Evolutionary conservation across 2,329 filamentous ascomycete species (phyloP).

Genomic region (Exophiala sp.): DNA sequence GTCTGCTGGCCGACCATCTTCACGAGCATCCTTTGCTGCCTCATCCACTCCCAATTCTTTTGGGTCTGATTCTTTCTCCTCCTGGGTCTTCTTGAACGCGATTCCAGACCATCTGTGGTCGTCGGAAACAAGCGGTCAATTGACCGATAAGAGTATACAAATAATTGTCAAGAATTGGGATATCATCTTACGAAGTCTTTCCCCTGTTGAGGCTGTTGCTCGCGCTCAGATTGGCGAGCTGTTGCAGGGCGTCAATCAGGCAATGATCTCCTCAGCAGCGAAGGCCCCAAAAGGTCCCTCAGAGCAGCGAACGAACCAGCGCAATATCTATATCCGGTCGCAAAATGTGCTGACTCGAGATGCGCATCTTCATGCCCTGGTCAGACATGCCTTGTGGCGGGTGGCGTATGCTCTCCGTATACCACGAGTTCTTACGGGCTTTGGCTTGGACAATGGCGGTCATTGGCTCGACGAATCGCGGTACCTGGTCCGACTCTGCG

Average conservation of each 20-base stretch:
- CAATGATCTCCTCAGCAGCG: constrained; percentile 30
- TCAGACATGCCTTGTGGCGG: constrained; percentile 47
- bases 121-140: constrained; percentile 10
- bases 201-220: constrained; percentile 51
- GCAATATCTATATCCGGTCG: constrained; percentile 46
- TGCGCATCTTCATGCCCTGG: constrained; percentile 41
- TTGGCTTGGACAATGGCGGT: constrained; percentile 50
- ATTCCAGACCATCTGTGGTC: constrained; percentile 27
- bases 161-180: constrained; percentile 58
- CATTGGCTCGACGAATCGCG: constrained; percentile 60
- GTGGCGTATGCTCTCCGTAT: constrained; percentile 55
- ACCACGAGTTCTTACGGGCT: constrained; percentile 55
- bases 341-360: constrained; percentile 47
- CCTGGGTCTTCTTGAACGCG: constrained; percentile 28
- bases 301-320: constrained; percentile 48
- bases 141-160: constrained; percentile 51
- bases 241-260: constrained; percentile 47
- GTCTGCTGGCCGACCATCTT: constrained; percentile 14
- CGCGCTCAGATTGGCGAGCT: constrained; percentile 51
- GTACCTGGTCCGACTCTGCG: constrained; percentile 54
- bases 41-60: constrained; percentile 23
- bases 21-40: constrained; percentile 17
- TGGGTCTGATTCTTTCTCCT: constrained; percentile 27
- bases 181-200: constrained; percentile 55
- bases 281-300: constrained; percentile 45